Base-by-base conservation (phyloP, 2,329 filamentous ascomycete species). In the Emydomyces testavorans region DNA sequence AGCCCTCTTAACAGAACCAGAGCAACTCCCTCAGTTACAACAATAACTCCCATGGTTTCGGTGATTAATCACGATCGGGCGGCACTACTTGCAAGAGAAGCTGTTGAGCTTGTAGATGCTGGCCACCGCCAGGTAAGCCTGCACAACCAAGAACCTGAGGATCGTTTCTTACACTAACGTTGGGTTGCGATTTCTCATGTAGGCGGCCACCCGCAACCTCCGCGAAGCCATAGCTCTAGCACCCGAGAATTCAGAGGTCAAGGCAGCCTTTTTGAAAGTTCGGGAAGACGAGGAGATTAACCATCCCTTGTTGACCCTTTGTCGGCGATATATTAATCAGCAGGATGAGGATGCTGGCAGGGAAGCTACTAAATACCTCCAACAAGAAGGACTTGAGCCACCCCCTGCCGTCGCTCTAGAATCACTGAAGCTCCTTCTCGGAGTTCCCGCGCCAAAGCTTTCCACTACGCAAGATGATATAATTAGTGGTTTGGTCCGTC, bases 191-290 rank as follows among this genome's bases (percentile, higher is more conserved):
- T n/a, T 50, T 43, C 49, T 46, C 1, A 24, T 45, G 20, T 48
- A 72, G 70, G 65, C 68, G 49, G 70, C 69, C 31, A 69, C 68
- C 35, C 60, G 68, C 53, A 71, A 70, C 54, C 62, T 73, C 47
- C 66, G 69, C 58, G 69, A 72, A 62, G 71, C 71, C n/a, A 63
- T 70, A 39, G 64, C 67, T 23, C 59, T 73, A 26, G 69, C 67
- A 20, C 66, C 69, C 29, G 64, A 71, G 23, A 66, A 70, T 50
- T 54, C 62, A 10, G 60, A 68, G 38, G 69, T 73, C 46, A 69
- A 68, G 56, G 60, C 64, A 24, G 69, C 69, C 23, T 67, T 73
- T 39, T 52, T 69, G 34, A 67, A 68, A 52, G 65, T 73, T 45
- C 63, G 64, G 39, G 61, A 66, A 39, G 64, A 68, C 49, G 67